phyloP scores from a whole-genome alignment of 352 stramenopile species.

The Phytophthora tentaculata region DNA sequence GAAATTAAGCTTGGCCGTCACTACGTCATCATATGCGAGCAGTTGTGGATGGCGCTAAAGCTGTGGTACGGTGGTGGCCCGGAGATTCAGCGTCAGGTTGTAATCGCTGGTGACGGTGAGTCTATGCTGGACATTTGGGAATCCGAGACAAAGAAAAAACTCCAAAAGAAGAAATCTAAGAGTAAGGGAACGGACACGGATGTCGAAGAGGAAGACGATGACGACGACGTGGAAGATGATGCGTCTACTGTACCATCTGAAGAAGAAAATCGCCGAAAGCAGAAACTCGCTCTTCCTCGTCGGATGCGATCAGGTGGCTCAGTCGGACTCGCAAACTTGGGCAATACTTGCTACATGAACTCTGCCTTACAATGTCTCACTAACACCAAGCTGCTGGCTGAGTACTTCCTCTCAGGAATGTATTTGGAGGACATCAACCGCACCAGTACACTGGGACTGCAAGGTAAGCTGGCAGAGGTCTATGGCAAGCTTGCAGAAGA shows the following conservation, averaged over 20 bases:
- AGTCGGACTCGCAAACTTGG: slow-evolving; percentile 89
- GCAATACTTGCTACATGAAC: slow-evolving; percentile 98
- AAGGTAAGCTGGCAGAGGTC: slow-evolving; percentile 94
- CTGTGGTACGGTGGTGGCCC: slow-evolving; percentile 93
- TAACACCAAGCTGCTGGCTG: slow-evolving; percentile 95
- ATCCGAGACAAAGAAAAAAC: slow-evolving; percentile 63
- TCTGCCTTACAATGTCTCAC: slow-evolving; percentile 94
- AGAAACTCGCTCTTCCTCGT: slow-evolving; percentile 67
- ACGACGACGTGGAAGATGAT: slow-evolving; percentile 40
- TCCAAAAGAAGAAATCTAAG: slow-evolving; percentile 52
- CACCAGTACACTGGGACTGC: slow-evolving; percentile 95
- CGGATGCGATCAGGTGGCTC: slow-evolving; percentile 82
- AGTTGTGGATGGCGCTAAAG: slow-evolving; percentile 91
- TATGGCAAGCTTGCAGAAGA: slow-evolving; percentile 97
- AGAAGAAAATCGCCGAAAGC: slow-evolving; percentile 59
- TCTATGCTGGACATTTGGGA: slow-evolving; percentile 85
- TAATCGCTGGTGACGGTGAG: slow-evolving; percentile 64
- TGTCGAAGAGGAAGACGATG: slow-evolving; percentile 52
- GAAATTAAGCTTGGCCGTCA: slow-evolving; percentile 84
- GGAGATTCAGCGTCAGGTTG: slow-evolving; percentile 85
- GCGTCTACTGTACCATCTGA: slow-evolving; percentile 50
- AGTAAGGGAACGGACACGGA: slow-evolving; percentile 31
- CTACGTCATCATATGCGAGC: slow-evolving; percentile 87
- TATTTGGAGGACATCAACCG: slow-evolving; percentile 95
- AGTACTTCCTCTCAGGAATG: slow-evolving; percentile 97